A percentile compares a stretch with the other conserved stretches of the same genome.
Conservation (phyloP, 2,329 filamentous ascomycete species). For the Cladobotryum protrusum region DNA sequence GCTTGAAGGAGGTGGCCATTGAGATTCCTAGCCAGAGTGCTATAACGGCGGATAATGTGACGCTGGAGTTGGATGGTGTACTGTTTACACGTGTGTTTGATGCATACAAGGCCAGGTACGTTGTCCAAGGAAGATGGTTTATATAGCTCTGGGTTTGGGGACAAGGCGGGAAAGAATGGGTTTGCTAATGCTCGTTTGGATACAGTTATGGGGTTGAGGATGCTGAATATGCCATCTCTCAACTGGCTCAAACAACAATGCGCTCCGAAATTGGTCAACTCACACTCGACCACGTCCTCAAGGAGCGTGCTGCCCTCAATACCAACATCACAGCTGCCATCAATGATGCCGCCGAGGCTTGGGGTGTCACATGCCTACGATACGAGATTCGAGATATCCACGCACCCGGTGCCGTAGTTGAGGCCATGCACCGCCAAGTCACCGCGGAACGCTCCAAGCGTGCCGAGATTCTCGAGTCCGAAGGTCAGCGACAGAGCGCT, state of each 20-base stretch:
- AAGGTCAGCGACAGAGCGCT: constrained; percentile 92
- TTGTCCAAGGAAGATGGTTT: not conserved
- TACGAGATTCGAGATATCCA: constrained; percentile 99
- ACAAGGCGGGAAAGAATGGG: not conserved
- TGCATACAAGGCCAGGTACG: constrained; percentile 91
- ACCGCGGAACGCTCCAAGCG: constrained; percentile 96
- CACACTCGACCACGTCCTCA: constrained; percentile 92
- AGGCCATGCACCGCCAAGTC: constrained; percentile 97
- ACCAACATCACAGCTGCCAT: constrained; percentile 98
- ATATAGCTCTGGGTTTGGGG: too few relatives aligned
- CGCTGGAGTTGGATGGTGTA: constrained; percentile 90
- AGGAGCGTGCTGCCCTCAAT: constrained; percentile 93
- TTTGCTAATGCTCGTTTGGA: not conserved
- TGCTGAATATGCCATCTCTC: constrained; percentile 96
- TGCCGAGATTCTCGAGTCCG: constrained; percentile 93
- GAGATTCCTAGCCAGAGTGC: constrained; percentile 97
- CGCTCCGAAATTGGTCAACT: constrained; percentile 96
- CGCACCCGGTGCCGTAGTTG: constrained; percentile 85
- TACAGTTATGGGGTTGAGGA: constrained; percentile 93
- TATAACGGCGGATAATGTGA: constrained; percentile 98
- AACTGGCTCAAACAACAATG: constrained; percentile 98
- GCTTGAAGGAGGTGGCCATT: constrained; percentile 89
- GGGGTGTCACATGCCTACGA: constrained; percentile 91
- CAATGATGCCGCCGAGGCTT: constrained; percentile 94
- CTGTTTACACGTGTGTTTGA: constrained; percentile 95